These are phyloP conservation scores for Neopestalotiopsis clavispora DNA, from an alignment of 2,329 filamentous ascomycete genomes.

Conservation along the genomic window DNA sequence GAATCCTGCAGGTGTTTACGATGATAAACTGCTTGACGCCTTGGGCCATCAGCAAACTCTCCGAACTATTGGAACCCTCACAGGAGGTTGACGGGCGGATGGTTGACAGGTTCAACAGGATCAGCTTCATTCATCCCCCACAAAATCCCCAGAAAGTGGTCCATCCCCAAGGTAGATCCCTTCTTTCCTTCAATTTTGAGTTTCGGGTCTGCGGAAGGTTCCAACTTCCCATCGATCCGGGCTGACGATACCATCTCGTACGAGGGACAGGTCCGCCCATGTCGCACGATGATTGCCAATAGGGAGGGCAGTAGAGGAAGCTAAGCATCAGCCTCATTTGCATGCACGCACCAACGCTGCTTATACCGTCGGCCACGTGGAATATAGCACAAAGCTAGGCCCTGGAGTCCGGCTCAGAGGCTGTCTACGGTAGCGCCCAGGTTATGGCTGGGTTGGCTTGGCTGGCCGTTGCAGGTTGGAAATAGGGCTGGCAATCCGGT, in stretches of 20 bases:
- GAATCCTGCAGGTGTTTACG: no score
- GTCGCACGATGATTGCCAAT: not conserved
- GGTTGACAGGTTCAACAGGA: not conserved
- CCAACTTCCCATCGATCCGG: not conserved
- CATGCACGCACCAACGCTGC: not conserved
- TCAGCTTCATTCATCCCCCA: not conserved
- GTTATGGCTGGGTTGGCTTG: not conserved
- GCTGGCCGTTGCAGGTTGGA: not conserved
- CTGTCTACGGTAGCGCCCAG: not conserved
- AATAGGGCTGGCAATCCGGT: not conserved
- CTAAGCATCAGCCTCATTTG: not conserved
- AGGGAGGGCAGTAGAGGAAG: not conserved
- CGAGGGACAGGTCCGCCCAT: not conserved
- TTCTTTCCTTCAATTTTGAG: not conserved
- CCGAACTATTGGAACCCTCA: no score
- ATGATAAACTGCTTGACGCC: no score
- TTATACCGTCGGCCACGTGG: not conserved
- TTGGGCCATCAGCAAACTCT: no score
- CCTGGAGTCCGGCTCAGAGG: not conserved
- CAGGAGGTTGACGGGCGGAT: no score
- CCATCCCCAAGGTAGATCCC: not conserved
- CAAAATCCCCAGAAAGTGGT: not conserved
- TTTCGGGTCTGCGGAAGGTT: not conserved
- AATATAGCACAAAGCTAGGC: not conserved
- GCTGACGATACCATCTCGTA: not conserved